Evolutionary conservation across 2,329 filamentous ascomycete genomes (phyloP), one percentile per base, ranked within the genome.

Genomic region (Calonectria crousiana): DNA sequence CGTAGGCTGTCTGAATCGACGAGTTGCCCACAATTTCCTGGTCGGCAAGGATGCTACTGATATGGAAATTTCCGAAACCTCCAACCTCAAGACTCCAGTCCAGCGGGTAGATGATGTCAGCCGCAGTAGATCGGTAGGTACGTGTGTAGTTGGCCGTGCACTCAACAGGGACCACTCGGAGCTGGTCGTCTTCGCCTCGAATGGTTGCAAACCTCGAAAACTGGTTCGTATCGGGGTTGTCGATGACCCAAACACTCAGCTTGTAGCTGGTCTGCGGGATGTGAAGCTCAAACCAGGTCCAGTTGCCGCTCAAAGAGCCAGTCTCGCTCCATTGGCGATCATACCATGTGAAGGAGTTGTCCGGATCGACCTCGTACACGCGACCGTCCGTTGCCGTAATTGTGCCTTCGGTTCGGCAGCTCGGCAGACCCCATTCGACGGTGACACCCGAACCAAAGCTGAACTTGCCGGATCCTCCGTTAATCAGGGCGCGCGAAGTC

Each of bases 241-340:
- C 34, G 11, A 60, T 60, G n/a, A 60, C 26, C 56, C 56, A 60
- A 6, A 41, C 34, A 34, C 56, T 60, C 30, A 60, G n/a, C 56
- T 34, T 38, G n/a, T 60, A 60, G n/a, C 56, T 60, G 11, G 56
- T 60, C 14, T 60, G 34, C 6, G 56, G 56, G 30, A 60, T 41
- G 30, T 60, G 56, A 34, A 60, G 56, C 34, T 60, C 56, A 28
- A 60, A 60, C 56, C 56, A 60, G 9, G 56, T 60, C 56, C 56
- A 60, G n/a, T 60, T 60, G 56, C 56, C 56, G 23, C 20, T 60
- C n/a, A 60, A 6, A 2, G 2, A 16, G 23, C 56, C 56, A 20
- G 13, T 13, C 34, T 60, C 34, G n/a, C 32, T 18, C n/a, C 23
- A 60, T n/a, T 60, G 56, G 4, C 56, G 56, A 41, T 60, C 56